Base-by-base conservation (phyloP, 768 basidiomycete genomes). In the Mycena belliarum region DNA sequence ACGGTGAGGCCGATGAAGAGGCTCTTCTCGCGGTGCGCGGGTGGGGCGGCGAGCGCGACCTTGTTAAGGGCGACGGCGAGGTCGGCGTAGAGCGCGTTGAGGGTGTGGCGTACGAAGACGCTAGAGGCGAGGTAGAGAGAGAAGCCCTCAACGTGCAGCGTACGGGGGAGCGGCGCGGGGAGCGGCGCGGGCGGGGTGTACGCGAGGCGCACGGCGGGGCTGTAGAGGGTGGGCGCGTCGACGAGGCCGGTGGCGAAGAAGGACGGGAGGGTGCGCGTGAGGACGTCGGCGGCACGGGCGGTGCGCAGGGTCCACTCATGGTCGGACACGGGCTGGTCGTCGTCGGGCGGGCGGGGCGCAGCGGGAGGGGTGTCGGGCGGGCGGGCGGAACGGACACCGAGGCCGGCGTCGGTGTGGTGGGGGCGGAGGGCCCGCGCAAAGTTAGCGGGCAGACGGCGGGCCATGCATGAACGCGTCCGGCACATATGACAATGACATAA, bases 231-330 rank as follows among this genome's bases (percentile, higher is more conserved):
- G 32, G 4, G 75, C 70, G 29, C 77, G 73, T 14, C 71, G 12
- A 89, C 72, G 5, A 93, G 81, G 2, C 91, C 91, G 4, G 76
- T 76, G 9, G 77, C 68, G 67, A 93, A 93, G 70, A 92, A 91
- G 11, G 80, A 76, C 1, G 88, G 88, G 8, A 92, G 77, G 0
- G 91, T 91, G 59, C 82, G 76, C 65, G 83, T 83, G 0, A 93
- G 74, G 29, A 88, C 73, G 65, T 84, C 81, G 51, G 89, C 85
- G 4, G 86, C 88, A 33, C 89, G 85, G 48, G 90, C 89, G 65
- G 88, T 89, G 24, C 88, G 84, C 48, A 91, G 78, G 66, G 89
- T 83, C 89, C 89, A 92, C 64, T 92, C 90, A 8, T 78, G 75
- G 68, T 92, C 90, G 1, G 87, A 81, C 9, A 91, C 14, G 33